A percentile compares a stretch with the other conserved stretches of the same genome.
phyloP scores from a whole-genome alignment of 768 basidiomycete species.

The Suillus variegatus region DNA sequence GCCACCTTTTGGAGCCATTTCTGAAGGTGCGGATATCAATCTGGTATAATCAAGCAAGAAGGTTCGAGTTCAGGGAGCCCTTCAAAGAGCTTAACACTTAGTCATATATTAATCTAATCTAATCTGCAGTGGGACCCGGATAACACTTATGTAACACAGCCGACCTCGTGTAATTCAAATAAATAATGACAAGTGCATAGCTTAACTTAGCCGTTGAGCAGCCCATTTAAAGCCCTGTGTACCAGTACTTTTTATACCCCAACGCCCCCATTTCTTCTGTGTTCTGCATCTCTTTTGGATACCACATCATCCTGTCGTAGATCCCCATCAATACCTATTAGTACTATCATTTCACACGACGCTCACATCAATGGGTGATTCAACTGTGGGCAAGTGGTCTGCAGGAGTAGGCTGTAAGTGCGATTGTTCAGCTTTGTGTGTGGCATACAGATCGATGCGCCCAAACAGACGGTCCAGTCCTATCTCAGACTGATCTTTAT shows the following conservation, averaged over 20 bases:
- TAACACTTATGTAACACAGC: constrained; percentile 19
- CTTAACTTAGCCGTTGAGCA: neutral
- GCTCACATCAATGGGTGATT: constrained; percentile 27
- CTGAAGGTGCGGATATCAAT: neutral
- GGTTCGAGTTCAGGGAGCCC: neutral
- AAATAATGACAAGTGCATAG: neutral
- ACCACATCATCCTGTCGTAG: neutral
- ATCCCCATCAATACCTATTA: neutral
- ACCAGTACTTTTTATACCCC: neutral
- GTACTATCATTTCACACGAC: constrained; percentile 1
- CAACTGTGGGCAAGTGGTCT: constrained; percentile 35
- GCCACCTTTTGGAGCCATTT: constrained; percentile 84
- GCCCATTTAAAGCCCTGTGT: constrained; percentile 1
- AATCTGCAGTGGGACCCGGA: constrained; percentile 17
- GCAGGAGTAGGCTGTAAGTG: constrained; percentile 37
- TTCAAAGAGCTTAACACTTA: constrained; percentile 3
- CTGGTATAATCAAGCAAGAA: constrained; percentile 2
- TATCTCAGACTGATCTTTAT: constrained; percentile 81
- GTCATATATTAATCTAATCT: constrained; percentile 17
- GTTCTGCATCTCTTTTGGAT: neutral
- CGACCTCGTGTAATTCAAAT: constrained; percentile 12
- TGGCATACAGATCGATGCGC: constrained; percentile 41
- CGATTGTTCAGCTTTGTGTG: neutral
- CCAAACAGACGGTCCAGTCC: constrained; percentile 55
- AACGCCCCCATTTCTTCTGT: neutral